A percentile compares a stretch with the other conserved stretches of the same genome.
Evolutionary conservation across 768 basidiomycete genomes (phyloP).

Genomic region (Lactarius trivialis): DNA sequence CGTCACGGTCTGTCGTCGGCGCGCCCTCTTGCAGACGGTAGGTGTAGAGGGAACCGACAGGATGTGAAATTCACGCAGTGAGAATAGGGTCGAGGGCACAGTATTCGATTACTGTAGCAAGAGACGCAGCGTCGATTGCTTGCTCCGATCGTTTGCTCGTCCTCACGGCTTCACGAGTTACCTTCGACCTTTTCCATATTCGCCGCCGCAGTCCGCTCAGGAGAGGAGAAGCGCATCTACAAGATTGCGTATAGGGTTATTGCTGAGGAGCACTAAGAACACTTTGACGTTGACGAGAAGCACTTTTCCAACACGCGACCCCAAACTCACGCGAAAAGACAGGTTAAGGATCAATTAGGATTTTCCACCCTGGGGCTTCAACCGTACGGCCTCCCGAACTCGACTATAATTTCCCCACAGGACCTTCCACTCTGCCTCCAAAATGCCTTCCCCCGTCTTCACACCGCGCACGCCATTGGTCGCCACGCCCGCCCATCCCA

Average conservation of each 20-base stretch:
- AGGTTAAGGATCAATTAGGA: neutral
- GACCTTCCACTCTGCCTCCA: conserved; percentile 55
- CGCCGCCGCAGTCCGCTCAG: neutral
- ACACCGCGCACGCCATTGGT: conserved; percentile 33
- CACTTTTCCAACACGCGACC: neutral
- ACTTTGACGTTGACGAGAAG: neutral
- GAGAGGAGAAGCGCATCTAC: neutral
- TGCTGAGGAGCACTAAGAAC: neutral
- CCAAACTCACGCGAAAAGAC: neutral
- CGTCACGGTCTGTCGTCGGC: too few species aligned
- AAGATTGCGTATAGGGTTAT: neutral
- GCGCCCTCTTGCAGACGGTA: neutral
- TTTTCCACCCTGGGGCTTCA: neutral
- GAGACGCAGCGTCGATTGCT: neutral
- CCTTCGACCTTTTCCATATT: neutral
- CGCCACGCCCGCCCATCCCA: conserved; percentile 56
- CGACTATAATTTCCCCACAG: conserved; percentile 58
- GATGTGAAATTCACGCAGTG: neutral
- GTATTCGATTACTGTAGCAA: too few species aligned
- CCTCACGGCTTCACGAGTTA: too few species aligned
- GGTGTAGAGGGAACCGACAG: neutral
- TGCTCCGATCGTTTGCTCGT: neutral
- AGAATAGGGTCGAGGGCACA: too few species aligned
- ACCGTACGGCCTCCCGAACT: conserved; percentile 22
- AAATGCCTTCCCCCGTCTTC: conserved; percentile 44